Evolutionary conservation across 257 asterid genomes (phyloP).

Genomic region (Ballota nigra): DNA sequence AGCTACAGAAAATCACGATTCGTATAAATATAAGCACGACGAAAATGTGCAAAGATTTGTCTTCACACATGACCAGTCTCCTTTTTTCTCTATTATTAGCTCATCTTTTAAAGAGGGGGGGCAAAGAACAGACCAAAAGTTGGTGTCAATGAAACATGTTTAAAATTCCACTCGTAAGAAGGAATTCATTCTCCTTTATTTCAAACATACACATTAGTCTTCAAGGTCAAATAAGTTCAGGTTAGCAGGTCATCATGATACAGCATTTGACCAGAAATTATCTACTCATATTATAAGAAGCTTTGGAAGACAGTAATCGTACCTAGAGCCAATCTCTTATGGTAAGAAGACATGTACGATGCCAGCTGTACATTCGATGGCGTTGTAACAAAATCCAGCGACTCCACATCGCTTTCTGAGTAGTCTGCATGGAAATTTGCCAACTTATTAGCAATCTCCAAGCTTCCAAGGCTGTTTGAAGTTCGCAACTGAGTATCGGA

Average conservation of each 20-base stretch:
- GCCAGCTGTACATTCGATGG: slow-evolving; percentile 57
- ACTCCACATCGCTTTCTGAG: slow-evolving; percentile 77
- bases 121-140: background rate
- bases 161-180: too few relatives aligned
- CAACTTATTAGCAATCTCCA: slow-evolving; percentile 25
- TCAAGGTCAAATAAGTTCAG: background rate
- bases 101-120: too few relatives aligned
- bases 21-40: background rate
- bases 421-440: slow-evolving; percentile 30
- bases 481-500: slow-evolving; percentile 38
- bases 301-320: slow-evolving; percentile 16
- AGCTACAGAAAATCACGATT: background rate
- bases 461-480: slow-evolving; percentile 39
- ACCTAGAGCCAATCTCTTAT: slow-evolving; percentile 85
- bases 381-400: slow-evolving; percentile 48
- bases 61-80: background rate
- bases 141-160: background rate
- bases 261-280: background rate
- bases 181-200: background rate
- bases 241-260: slow-evolving; percentile 2
- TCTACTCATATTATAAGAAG: background rate
- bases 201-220: background rate
- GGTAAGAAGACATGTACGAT: slow-evolving; percentile 69
- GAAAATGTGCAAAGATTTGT: background rate
- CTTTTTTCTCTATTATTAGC: too few relatives aligned